Evolutionary conservation across 129 eudicot species (phyloP).

Genomic region (Flaveria bidentis): DNA sequence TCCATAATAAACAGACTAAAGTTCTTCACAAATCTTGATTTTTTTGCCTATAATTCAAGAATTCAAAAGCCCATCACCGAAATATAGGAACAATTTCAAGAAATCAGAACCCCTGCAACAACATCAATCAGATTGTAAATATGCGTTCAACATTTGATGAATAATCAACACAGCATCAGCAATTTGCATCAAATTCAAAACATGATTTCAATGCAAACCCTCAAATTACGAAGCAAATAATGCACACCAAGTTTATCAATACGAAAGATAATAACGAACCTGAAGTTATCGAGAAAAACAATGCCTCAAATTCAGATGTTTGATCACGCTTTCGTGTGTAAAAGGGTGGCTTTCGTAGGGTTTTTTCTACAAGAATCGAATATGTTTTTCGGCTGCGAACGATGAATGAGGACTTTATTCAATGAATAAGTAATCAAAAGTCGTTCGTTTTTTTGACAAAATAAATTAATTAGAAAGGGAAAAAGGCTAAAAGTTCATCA

Average conservation of each 20-base stretch:
- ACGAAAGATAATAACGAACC: conserved; percentile 17
- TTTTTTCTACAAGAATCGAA: conserved; percentile 24
- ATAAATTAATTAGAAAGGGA: no score
- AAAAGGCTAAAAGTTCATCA: no score
- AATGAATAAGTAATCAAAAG: conserved; percentile 10
- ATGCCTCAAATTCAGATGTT: conserved; percentile 29
- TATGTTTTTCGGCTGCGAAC: background rate
- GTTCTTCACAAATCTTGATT: conserved; percentile 11
- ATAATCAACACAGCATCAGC: background rate
- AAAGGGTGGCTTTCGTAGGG: conserved; percentile 26
- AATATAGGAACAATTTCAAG: background rate
- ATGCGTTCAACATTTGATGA: background rate
- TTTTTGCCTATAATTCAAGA: background rate
- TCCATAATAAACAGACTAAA: conserved; percentile 37
- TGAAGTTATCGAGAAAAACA: conserved; percentile 16
- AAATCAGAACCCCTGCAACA: conserved; percentile 32
- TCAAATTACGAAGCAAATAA: conserved; percentile 19
- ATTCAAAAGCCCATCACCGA: background rate
- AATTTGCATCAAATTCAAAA: no score
- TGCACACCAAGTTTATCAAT: background rate
- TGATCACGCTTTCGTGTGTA: conserved; percentile 23
- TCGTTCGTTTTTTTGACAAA: background rate
- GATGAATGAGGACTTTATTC: background rate
- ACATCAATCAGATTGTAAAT: background rate
- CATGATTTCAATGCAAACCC: background rate